These are phyloP conservation scores for Saccharomyces paradoxus DNA, from an alignment of 805 yeast species.

Conservation along the genomic window DNA sequence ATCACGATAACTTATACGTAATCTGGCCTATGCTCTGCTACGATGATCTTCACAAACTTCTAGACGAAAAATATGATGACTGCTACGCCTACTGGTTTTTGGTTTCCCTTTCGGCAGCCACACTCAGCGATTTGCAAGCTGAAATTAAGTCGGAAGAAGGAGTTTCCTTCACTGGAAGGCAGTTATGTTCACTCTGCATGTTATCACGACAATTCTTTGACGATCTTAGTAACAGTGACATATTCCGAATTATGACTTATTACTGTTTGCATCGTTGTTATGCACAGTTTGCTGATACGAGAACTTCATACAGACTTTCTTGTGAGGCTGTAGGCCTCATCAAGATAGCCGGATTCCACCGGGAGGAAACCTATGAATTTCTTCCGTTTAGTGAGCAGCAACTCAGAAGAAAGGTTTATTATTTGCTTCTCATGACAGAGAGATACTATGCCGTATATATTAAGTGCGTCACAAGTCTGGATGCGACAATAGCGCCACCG, in stretches of 20 bases:
- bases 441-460: not conserved
- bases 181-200: constrained; percentile 58
- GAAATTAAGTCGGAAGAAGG: constrained; percentile 75
- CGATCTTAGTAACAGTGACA: constrained; percentile 23
- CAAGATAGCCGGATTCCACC: not conserved
- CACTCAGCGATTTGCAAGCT: constrained; percentile 46
- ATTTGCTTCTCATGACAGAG: not conserved
- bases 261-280: no score
- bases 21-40: not conserved
- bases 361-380: not conserved
- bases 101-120: not conserved
- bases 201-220: constrained; percentile 97
- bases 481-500: no score
- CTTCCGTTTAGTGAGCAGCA: no score
- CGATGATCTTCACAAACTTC: not conserved
- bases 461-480: not conserved
- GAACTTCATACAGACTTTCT: no score
- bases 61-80: not conserved
- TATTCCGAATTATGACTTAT: not conserved
- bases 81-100: not conserved
- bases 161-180: constrained; percentile 58
- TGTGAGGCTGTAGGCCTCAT: not conserved
- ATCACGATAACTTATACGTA: not conserved
- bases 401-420: not conserved
- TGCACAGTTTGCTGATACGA: no score